phyloP scores from a whole-genome alignment of 1,284 basidiomycete genomes.

The Puccinia coronata region DNA sequence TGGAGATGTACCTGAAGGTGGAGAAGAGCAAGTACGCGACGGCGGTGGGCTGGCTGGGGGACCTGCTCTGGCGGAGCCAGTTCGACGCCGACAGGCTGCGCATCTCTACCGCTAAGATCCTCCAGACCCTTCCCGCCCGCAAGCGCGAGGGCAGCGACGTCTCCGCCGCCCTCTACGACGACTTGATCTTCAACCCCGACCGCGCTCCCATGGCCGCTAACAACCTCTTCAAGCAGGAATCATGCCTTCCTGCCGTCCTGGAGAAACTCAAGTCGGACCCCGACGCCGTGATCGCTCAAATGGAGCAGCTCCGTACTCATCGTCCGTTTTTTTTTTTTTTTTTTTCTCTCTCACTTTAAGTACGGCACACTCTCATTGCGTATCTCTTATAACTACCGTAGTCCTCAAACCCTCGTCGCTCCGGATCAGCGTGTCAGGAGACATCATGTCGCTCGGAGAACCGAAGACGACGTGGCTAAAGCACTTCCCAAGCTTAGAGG shows the following conservation, averaged over 20 bases:
- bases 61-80: constrained; percentile 77
- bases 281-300: constrained; percentile 69
- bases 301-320: constrained; percentile 71
- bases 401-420: constrained; percentile 78
- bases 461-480: constrained; percentile 74
- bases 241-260: constrained; percentile 76
- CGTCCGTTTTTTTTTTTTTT: constrained; percentile 63
- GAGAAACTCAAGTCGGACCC: constrained; percentile 75
- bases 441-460: constrained; percentile 71
- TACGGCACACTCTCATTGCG: background rate
- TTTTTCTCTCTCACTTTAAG: background rate
- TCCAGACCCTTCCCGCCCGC: constrained; percentile 86
- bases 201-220: constrained; percentile 74
- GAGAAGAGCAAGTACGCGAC: constrained; percentile 77
- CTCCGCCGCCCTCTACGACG: constrained; percentile 71
- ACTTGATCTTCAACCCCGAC: constrained; percentile 67
- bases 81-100: constrained; percentile 86
- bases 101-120: constrained; percentile 82
- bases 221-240: constrained; percentile 72
- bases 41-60: constrained; percentile 82
- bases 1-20: constrained; percentile 79
- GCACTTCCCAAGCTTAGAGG: constrained; percentile 69
- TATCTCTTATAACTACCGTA: constrained; percentile 58
- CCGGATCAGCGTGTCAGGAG: constrained; percentile 83
- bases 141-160: constrained; percentile 87